A percentile compares a stretch with the other conserved stretches of the same genome.
Conservation (phyloP, 306 rosid species). For the Cyclanthera cordifolia region DNA sequence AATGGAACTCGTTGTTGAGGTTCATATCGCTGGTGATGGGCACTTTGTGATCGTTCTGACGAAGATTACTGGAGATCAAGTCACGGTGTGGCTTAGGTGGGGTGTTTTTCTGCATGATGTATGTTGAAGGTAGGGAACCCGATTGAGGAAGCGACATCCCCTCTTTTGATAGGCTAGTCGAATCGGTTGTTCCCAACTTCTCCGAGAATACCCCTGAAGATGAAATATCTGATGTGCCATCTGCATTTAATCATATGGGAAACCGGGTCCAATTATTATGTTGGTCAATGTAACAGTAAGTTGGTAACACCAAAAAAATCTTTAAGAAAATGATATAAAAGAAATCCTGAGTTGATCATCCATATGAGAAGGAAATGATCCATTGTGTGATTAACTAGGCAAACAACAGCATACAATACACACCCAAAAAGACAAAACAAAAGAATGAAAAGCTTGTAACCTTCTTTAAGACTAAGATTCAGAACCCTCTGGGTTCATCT, state of each 20-base stretch:
- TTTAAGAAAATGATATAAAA: neutral
- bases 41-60: constrained; percentile 44
- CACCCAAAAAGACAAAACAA: neutral
- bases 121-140: constrained; percentile 35
- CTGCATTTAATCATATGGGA: constrained; percentile 37
- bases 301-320: neutral
- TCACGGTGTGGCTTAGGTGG: constrained; percentile 44
- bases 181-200: constrained; percentile 36
- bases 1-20: constrained; percentile 44
- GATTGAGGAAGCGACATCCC: constrained; percentile 42
- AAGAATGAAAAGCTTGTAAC: no score
- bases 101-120: constrained; percentile 33
- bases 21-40: constrained; percentile 44
- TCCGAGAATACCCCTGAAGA: constrained; percentile 38
- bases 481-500: no score
- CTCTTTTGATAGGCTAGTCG: constrained; percentile 39
- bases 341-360: neutral
- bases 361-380: neutral
- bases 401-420: neutral
- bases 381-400: neutral
- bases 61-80: constrained; percentile 39
- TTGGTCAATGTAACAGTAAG: neutral
- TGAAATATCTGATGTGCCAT: constrained; percentile 39
- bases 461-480: no score
- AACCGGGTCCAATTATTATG: neutral